Percentiles rank a stretch among this genome's conserved stretches.
These are phyloP conservation scores for Plasmodium relictum DNA, from an alignment of 169 alveolate genomes.

Conservation along the genomic window DNA sequence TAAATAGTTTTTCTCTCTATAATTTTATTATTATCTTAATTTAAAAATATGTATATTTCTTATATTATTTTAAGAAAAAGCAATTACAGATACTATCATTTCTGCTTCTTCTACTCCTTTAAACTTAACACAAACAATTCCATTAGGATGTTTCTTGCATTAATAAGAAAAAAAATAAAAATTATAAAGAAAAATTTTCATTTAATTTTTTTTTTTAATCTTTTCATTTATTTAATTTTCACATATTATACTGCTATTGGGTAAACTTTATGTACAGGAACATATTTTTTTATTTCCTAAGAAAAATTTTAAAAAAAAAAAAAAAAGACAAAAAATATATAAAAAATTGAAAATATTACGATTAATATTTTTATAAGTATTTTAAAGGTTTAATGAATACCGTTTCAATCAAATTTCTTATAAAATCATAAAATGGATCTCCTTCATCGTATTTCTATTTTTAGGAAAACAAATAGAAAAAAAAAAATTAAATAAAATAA, in stretches of 20 bases:
- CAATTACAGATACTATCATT: slow-evolving; percentile 74
- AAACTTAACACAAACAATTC: slow-evolving; percentile 89
- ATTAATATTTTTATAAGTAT: neutral
- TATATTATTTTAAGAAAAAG: neutral
- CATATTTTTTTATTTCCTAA: slow-evolving; percentile 72
- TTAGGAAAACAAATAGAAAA: slow-evolving; percentile 4
- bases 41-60: slow-evolving; percentile 4
- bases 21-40: neutral
- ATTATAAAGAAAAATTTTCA: slow-evolving; percentile 76
- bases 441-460: slow-evolving; percentile 81
- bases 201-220: slow-evolving; percentile 75
- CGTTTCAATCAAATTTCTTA: slow-evolving; percentile 68
- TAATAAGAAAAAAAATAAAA: slow-evolving; percentile 69
- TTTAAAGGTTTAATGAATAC: slow-evolving; percentile 22
- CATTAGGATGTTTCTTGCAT: slow-evolving; percentile 89
- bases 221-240: slow-evolving; percentile 12
- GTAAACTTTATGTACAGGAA: slow-evolving; percentile 61
- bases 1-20: neutral
- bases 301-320: neutral
- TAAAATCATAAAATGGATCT: slow-evolving; percentile 79
- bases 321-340: neutral
- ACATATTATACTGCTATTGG: slow-evolving; percentile 66
- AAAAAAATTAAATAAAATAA: neutral
- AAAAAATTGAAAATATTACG: neutral
- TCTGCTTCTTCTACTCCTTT: slow-evolving; percentile 90